phyloP scores from a whole-genome alignment of 2,329 filamentous ascomycete species.

The Neoascochyta sp. region DNA sequence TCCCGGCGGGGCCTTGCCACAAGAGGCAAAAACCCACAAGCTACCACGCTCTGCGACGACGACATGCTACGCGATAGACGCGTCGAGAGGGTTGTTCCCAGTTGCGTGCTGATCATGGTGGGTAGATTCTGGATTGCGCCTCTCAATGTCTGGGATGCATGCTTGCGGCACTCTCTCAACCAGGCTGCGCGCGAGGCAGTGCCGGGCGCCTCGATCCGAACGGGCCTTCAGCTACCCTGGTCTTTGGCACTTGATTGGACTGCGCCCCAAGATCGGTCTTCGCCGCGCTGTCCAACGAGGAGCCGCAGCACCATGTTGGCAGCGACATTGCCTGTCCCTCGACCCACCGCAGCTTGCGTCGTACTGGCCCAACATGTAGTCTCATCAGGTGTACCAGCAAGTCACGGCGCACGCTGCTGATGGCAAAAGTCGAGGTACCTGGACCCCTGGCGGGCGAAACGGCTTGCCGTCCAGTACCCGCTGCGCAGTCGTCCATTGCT shows the following conservation, averaged over 20 bases:
- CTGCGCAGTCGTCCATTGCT: conserved; percentile 18
- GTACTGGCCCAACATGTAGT: conserved; percentile 16
- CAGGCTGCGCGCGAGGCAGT: conserved; percentile 17
- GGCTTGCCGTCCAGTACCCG: conserved; percentile 30
- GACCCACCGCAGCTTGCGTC: conserved; percentile 18
- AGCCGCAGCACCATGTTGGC: conserved; percentile 18
- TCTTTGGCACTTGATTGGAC: conserved; percentile 22
- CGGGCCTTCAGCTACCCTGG: conserved; percentile 16
- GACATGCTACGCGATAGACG: conserved; percentile 20
- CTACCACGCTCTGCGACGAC: conserved; percentile 7
- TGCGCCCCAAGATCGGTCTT: conserved; percentile 10
- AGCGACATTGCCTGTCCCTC: conserved; percentile 17
- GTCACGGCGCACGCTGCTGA: conserved; percentile 22
- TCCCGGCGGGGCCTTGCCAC: conserved; percentile 16
- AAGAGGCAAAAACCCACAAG: conserved; percentile 12
- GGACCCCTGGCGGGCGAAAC: conserved; percentile 22
- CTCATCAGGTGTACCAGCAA: conserved; percentile 19
- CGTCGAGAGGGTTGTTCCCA: no score
- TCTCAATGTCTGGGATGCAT: conserved; percentile 14
- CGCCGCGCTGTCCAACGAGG: conserved; percentile 23
- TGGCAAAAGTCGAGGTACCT: conserved; percentile 18
- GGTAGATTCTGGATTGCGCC: conserved; percentile 13
- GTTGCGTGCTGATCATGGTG: conserved; percentile 8
- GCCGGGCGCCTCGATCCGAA: conserved; percentile 19
- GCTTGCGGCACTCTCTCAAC: conserved; percentile 24